Evolutionary conservation across 192 early-diverging fungal genomes (phyloP).

Genomic region (Umbelopsis isabellina): DNA sequence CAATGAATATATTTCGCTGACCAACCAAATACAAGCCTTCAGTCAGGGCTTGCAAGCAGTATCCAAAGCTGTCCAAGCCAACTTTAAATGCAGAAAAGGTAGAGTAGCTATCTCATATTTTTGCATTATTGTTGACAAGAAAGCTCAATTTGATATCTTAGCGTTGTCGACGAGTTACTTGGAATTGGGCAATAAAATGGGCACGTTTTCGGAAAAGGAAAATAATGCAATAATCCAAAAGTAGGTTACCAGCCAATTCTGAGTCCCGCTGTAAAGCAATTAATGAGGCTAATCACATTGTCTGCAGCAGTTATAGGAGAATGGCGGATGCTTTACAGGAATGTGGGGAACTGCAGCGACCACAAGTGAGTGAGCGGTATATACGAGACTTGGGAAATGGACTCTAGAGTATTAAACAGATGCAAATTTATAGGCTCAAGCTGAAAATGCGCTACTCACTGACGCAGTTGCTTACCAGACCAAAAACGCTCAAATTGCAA

Average conservation of each 20-base stretch:
- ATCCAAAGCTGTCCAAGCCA: background rate
- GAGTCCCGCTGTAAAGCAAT: background rate
- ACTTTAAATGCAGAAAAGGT: conserved; percentile 16
- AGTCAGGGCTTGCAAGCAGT: conserved; percentile 9
- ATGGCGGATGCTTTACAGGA: background rate
- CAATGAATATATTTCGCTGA: background rate
- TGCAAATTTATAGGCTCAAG: background rate
- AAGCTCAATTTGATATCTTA: background rate
- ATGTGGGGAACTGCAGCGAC: conserved; percentile 1
- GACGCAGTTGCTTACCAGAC: conserved; percentile 1
- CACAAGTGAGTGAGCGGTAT: background rate
- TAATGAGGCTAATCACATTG: background rate
- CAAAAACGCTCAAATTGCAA: conserved; percentile 6
- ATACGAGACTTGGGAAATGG: background rate
- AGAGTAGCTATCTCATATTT: background rate
- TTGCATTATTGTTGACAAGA: background rate
- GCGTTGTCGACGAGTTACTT: conserved; percentile 1
- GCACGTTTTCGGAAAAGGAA: conserved; percentile 4
- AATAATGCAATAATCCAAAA: conserved; percentile 1
- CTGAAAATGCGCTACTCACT: background rate
- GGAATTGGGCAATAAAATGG: background rate
- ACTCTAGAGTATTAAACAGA: background rate
- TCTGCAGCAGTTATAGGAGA: background rate
- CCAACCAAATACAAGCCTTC: conserved; percentile 6
- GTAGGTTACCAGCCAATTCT: background rate